Percentiles rank a stretch among this genome's conserved stretches.
These are phyloP conservation scores for Reticulascus tulasneorum DNA, from an alignment of 2,329 filamentous ascomycete genomes.

Conservation along the genomic window DNA sequence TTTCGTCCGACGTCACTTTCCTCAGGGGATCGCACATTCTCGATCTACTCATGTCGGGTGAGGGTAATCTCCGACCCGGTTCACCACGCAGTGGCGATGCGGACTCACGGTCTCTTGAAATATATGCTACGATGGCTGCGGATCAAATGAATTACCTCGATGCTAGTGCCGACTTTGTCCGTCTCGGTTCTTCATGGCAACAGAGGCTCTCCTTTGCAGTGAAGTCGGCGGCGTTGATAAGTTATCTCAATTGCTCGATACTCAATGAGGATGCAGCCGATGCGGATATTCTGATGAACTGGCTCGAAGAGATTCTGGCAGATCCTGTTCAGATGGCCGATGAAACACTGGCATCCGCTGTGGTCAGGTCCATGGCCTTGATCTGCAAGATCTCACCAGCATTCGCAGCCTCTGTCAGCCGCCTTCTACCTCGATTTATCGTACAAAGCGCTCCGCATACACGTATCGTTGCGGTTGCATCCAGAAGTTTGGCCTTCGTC, in stretches of 20 bases:
- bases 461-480: slow-evolving; percentile 69
- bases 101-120: slow-evolving; percentile 54
- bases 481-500: slow-evolving; percentile 78
- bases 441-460: slow-evolving; percentile 74
- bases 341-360: slow-evolving; percentile 68
- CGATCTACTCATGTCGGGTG: slow-evolving; percentile 65
- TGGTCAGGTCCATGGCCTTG: slow-evolving; percentile 77
- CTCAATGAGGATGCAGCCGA: slow-evolving; percentile 80
- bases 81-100: slow-evolving; percentile 40
- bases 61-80: slow-evolving; percentile 40
- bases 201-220: slow-evolving; percentile 82
- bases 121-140: slow-evolving; percentile 67
- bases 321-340: slow-evolving; percentile 82
- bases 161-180: slow-evolving; percentile 84
- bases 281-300: slow-evolving; percentile 71
- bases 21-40: slow-evolving; percentile 63
- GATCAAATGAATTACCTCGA: slow-evolving; percentile 86
- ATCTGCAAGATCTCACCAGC: slow-evolving; percentile 71
- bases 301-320: slow-evolving; percentile 78
- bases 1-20: slow-evolving; percentile 59
- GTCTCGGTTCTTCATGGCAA: slow-evolving; percentile 80
- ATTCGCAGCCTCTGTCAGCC: slow-evolving; percentile 71
- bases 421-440: slow-evolving; percentile 79
- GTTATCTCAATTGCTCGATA: slow-evolving; percentile 80
- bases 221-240: slow-evolving; percentile 76